phyloP scores from a whole-genome alignment of 257 asterid genomes.

The Solanum piurae region DNA sequence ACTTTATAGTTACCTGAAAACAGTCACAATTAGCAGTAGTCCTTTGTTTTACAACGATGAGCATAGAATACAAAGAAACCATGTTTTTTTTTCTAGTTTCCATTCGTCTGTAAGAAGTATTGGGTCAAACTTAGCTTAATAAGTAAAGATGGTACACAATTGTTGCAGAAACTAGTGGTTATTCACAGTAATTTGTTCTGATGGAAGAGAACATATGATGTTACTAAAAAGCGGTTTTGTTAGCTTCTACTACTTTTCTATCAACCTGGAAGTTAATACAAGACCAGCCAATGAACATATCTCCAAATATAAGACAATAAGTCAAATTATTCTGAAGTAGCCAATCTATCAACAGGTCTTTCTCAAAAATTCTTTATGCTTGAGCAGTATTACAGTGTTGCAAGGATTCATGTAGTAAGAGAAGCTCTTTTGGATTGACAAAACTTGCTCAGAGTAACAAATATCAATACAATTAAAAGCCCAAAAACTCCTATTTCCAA shows the following conservation, averaged over 20 bases:
- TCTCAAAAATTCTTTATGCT: not conserved
- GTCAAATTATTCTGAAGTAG: not conserved
- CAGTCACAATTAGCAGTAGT: not conserved
- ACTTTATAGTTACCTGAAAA: not conserved
- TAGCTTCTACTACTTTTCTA: not conserved
- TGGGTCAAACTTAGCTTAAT: not conserved
- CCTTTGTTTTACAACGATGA: not conserved
- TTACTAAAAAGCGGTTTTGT: not conserved
- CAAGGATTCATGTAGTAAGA: not conserved
- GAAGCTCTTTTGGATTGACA: not conserved
- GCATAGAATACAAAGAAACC: not conserved
- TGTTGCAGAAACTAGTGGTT: not conserved
- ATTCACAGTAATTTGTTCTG: not conserved
- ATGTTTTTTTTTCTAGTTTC: not conserved
- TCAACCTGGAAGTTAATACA: not conserved
- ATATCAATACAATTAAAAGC: not conserved
- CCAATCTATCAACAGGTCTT: not conserved
- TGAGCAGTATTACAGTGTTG: not conserved
- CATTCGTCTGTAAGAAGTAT: not conserved
- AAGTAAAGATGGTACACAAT: not conserved
- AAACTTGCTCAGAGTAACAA: not conserved
- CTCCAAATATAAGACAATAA: not conserved
- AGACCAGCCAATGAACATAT: not conserved
- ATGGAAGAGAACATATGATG: not conserved
- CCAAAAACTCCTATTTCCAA: not conserved